These are phyloP conservation scores for Aegilops tauschii DNA, from an alignment of 176 grass and related monocot species.

Conservation along the genomic window DNA sequence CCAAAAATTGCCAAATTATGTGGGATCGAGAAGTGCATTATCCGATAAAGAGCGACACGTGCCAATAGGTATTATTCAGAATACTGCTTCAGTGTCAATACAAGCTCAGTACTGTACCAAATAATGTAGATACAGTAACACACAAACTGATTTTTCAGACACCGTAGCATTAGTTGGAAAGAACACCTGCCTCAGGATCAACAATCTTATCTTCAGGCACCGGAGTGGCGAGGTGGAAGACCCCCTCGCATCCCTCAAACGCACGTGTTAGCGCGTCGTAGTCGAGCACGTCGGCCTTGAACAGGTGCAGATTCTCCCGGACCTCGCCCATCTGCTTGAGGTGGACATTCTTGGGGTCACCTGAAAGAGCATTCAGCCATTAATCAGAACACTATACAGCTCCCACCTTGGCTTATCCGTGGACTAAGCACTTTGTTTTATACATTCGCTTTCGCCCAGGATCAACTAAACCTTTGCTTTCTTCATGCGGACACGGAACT, in stretches of 20 bases:
- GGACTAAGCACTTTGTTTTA: neutral
- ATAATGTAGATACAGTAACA: neutral
- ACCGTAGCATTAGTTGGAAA: neutral
- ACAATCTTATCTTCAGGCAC: constrained; percentile 44
- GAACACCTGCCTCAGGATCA: constrained; percentile 47
- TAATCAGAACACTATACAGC: neutral
- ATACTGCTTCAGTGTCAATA: neutral
- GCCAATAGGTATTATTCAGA: neutral
- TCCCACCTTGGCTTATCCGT: neutral
- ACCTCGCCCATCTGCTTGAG: constrained; percentile 44
- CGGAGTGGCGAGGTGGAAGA: constrained; percentile 65
- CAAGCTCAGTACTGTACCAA: neutral
- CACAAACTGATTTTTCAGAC: neutral
- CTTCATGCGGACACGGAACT: neutral
- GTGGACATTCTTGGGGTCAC: constrained; percentile 54
- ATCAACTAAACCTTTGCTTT: neutral
- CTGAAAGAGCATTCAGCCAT: constrained; percentile 25
- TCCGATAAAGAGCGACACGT: neutral
- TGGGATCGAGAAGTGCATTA: neutral
- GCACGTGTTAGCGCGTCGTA: constrained; percentile 31
- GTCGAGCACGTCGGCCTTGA: constrained; percentile 65
- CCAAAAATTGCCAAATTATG: neutral
- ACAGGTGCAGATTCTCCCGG: constrained; percentile 51
- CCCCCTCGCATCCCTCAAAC: constrained; percentile 49
- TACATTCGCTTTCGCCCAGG: neutral